These are phyloP conservation scores for Backusella westeae DNA, from an alignment of 192 early-diverging fungal species.

Conservation along the genomic window DNA sequence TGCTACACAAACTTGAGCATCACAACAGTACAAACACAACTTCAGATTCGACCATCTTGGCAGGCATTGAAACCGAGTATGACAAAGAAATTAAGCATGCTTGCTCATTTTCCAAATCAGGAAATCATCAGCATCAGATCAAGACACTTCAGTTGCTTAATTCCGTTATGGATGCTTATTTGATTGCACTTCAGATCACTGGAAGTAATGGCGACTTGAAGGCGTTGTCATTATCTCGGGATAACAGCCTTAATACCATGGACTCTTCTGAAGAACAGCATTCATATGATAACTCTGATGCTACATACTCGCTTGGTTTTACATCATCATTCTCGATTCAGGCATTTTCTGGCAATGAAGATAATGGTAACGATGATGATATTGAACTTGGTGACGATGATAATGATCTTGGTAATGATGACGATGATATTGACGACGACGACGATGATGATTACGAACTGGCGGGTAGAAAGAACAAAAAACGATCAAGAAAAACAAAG, in stretches of 20 bases:
- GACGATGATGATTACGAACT: neutral
- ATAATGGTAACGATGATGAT: neutral
- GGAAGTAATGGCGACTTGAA: neutral
- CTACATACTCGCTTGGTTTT: neutral
- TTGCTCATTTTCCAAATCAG: neutral
- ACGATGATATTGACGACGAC: neutral
- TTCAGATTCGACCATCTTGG: neutral
- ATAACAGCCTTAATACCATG: neutral
- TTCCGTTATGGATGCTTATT: neutral
- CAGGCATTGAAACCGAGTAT: neutral
- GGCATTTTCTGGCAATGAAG: neutral
- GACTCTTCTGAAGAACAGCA: neutral
- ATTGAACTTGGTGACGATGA: neutral
- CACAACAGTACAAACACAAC: neutral
- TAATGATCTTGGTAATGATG: neutral
- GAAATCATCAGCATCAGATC: neutral
- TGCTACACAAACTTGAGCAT: neutral
- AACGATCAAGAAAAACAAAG: neutral
- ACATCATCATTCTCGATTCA: neutral
- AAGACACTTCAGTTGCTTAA: neutral
- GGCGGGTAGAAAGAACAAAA: neutral
- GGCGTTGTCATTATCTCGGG: neutral
- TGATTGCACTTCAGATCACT: neutral
- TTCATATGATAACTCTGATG: neutral
- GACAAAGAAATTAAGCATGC: neutral